Percentiles rank a stretch among this genome's conserved stretches.
Conservation (phyloP, 345 rosid species). For the Mercurialis annua region DNA sequence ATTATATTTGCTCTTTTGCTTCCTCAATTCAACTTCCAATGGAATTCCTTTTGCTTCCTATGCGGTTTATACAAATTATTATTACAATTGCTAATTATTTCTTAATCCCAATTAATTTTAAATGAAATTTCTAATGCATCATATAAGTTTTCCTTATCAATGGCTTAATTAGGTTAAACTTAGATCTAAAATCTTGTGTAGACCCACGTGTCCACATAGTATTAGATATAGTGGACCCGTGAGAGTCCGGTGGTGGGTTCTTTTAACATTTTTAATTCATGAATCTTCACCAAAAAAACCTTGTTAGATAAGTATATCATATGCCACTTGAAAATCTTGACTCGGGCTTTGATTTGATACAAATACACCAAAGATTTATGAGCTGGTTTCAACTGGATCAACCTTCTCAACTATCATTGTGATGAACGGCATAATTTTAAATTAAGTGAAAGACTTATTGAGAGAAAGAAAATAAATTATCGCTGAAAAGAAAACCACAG, state of each 20-base stretch:
- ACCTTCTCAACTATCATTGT: too few species aligned
- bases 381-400: neutral
- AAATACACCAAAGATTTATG: neutral
- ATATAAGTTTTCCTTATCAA: neutral
- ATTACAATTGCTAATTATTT: neutral
- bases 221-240: neutral
- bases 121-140: too few species aligned
- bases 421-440: too few species aligned
- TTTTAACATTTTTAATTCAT: slow-evolving; percentile 1
- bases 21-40: neutral
- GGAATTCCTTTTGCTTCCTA: neutral
- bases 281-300: neutral
- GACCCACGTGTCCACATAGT: neutral
- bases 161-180: neutral
- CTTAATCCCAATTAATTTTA: neutral
- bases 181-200: neutral
- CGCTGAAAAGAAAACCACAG: too few species aligned
- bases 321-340: too few species aligned
- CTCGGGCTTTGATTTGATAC: too few species aligned
- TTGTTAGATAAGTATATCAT: too few species aligned
- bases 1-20: neutral
- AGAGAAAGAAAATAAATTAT: too few species aligned
- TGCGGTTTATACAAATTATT: neutral
- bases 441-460: too few species aligned
- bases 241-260: neutral